Evolutionary conservation across 768 basidiomycete genomes (phyloP).

Genomic region (Lactifluus rugatus): DNA sequence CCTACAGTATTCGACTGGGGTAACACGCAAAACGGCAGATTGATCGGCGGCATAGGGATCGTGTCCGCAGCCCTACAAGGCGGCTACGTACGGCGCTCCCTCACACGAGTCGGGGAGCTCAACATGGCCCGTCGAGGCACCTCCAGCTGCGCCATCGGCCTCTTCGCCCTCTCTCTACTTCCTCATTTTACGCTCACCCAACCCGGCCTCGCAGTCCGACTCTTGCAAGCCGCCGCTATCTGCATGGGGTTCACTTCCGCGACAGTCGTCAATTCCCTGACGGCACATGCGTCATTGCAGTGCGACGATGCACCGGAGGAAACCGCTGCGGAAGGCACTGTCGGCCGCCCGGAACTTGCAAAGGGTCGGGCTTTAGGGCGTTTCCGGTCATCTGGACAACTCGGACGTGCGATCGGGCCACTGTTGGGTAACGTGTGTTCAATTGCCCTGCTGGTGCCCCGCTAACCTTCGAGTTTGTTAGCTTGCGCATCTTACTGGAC

Average conservation of each 20-base stretch:
- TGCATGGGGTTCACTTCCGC: slow-evolving; percentile 91
- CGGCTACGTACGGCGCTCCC: slow-evolving; percentile 82
- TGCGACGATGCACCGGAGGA: slow-evolving; percentile 56
- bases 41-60: slow-evolving; percentile 83
- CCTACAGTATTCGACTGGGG: slow-evolving; percentile 75
- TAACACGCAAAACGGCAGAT: slow-evolving; percentile 77
- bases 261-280: slow-evolving; percentile 90
- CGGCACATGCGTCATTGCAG: slow-evolving; percentile 82
- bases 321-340: slow-evolving; percentile 39
- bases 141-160: slow-evolving; percentile 56
- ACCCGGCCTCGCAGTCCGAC: slow-evolving; percentile 37
- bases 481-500: slow-evolving; percentile 88
- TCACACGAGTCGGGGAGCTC: slow-evolving; percentile 66
- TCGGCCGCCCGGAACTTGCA: slow-evolving; percentile 55
- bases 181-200: slow-evolving; percentile 43
- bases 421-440: slow-evolving; percentile 48
- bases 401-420: slow-evolving; percentile 89
- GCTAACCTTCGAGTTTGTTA: slow-evolving; percentile 24
- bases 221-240: slow-evolving; percentile 62
- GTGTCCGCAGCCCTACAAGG: slow-evolving; percentile 87
- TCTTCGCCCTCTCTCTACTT: slow-evolving; percentile 62
- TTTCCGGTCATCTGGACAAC: slow-evolving; percentile 89
- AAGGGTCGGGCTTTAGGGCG: slow-evolving; percentile 78
- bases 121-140: slow-evolving; percentile 79
- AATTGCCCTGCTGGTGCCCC: background rate